A percentile compares a stretch with the other conserved stretches of the same genome.
Conservation (phyloP, 163 green algal genomes). For the Volvox carteri region DNA sequence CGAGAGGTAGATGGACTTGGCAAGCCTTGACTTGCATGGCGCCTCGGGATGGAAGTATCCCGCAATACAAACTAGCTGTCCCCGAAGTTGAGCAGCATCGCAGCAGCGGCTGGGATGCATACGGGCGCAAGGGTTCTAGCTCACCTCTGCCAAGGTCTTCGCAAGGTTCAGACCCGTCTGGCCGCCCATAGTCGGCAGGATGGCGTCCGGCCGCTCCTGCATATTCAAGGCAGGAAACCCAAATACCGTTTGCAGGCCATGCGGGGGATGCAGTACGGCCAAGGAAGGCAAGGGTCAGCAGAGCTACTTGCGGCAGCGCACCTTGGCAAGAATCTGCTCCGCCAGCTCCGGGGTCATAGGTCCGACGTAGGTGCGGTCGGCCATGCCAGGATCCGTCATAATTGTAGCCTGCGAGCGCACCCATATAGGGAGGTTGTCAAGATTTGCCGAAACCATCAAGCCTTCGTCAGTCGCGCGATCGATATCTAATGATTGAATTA, state of each 20-base stretch:
- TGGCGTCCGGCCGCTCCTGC: slow-evolving; percentile 95
- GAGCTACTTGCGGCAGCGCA: not conserved
- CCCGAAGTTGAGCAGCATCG: too few species aligned
- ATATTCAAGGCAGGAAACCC: not conserved
- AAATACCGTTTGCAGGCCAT: too few species aligned
- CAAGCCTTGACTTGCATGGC: too few species aligned
- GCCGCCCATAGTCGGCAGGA: slow-evolving; percentile 99
- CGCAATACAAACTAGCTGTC: too few species aligned
- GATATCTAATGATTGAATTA: not conserved
- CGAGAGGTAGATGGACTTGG: too few species aligned
- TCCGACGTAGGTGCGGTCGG: slow-evolving; percentile 97
- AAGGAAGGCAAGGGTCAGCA: not conserved
- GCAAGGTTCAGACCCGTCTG: slow-evolving; percentile 99
- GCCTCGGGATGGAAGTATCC: too few species aligned
- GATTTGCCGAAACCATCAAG: slow-evolving; percentile 28
- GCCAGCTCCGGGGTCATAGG: slow-evolving; percentile 98
- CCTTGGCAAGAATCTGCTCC: slow-evolving; percentile 94
- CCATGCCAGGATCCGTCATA: slow-evolving; percentile 99
- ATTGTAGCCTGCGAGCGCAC: slow-evolving; percentile 91
- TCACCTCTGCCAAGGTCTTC: slow-evolving; percentile 91
- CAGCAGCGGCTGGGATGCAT: too few species aligned
- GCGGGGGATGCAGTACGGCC: not conserved
- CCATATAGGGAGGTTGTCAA: not conserved
- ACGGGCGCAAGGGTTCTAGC: too few species aligned
- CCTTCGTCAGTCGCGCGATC: not conserved